Base-by-base conservation (phyloP, 345 rosid species). In the Eucalyptus lansdowneana region DNA sequence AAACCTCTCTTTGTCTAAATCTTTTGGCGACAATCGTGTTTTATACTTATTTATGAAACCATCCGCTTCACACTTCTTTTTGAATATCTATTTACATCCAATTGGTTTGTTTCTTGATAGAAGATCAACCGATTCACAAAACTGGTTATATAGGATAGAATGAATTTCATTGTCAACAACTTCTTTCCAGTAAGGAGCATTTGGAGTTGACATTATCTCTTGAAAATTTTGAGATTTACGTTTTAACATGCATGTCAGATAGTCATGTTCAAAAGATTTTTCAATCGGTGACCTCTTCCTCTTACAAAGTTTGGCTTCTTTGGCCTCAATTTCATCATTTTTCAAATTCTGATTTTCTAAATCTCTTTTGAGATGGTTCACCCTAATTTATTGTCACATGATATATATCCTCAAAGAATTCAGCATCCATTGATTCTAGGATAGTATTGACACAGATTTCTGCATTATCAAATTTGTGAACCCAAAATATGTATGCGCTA, bases 161-260 rank as follows among this genome's bases (percentile, higher is more conserved):
- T 62, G 2, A 62, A 62, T 3, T 13, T 62, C 34, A 62, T 27
- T 14, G 5, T 62, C 31, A 25, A 62, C 5, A 62, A n/a, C 9
- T 62, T 14, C 5, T 27, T 29, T 62, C 69, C 0, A 14, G 1
- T 27, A 29, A 62, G 17, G 17, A 27, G 72, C 72, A 29, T 62
- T 8, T 29, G 9, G 34, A 7, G 34, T 27, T 29, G 19, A 62
- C 17, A 62, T 29, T 62, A 4, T 2, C 9, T 29, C 72, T 62
- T 0, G 3, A 62, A 62, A 62, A 6, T 3, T 62, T 62, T 14
- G 34, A 62, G 9, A 4, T 8, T 62, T 2, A 11, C 0, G 0
- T 62, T 29, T 0, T 62, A 62, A 62, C 34, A 62, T 62, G 16
- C 4, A 62, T 62, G 9, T 62, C 5, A 13, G 0, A 62, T 4